These are phyloP conservation scores for Zychaea mexicana DNA, from an alignment of 371 early-diverging fungal genomes.

Conservation along the genomic window DNA sequence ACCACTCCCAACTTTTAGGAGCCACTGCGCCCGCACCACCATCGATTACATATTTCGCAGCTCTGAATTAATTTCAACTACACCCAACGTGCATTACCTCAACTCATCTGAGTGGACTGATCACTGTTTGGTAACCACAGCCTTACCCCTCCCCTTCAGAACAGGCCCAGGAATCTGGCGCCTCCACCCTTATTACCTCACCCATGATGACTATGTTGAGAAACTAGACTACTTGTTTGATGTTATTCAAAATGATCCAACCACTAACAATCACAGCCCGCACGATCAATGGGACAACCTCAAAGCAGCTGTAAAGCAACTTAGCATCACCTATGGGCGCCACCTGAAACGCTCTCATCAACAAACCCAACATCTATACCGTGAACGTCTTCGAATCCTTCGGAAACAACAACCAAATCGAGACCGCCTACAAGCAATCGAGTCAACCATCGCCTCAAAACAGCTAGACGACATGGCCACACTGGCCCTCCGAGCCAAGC, in stretches of 20 bases:
- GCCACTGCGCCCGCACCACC: background rate
- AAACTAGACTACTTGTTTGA: background rate
- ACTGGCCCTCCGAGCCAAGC: background rate
- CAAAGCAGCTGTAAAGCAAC: background rate
- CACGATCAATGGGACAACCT: background rate
- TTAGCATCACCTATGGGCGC: background rate
- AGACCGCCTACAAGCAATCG: background rate
- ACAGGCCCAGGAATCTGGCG: conserved; percentile 1
- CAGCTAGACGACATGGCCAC: background rate
- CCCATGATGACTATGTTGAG: background rate
- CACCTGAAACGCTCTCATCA: background rate
- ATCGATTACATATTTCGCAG: conserved; percentile 4
- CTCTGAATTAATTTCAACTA: background rate
- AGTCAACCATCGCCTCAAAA: background rate
- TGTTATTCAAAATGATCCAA: too few relatives aligned
- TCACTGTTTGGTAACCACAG: background rate
- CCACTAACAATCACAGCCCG: background rate
- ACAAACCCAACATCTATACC: background rate
- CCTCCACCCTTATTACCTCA: background rate
- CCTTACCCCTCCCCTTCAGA: background rate
- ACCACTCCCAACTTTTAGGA: background rate
- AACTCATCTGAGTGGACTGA: background rate
- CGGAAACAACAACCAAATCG: background rate
- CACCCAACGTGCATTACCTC: background rate
- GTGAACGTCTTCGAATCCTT: background rate